Evolutionary conservation across 2,329 filamentous ascomycete genomes (phyloP), one percentile per base, ranked within the genome.

Genomic region (Pyrenochaeta sp.): DNA sequence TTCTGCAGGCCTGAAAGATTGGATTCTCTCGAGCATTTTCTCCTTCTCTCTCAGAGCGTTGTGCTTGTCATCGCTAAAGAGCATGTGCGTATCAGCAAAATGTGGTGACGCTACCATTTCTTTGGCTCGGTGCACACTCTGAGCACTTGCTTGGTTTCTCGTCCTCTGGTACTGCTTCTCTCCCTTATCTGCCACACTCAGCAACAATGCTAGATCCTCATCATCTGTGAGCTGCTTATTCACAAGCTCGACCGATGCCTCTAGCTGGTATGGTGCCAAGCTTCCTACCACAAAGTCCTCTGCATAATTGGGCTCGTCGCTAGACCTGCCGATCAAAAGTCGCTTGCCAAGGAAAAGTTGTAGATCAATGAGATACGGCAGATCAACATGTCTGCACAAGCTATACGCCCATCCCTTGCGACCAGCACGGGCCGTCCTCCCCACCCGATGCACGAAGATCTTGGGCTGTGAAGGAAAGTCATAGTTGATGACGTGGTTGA

Each of bases 401-500:
- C 91, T 97, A 49, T 97, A 99, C 78, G 90, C 90, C 95, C 95
- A 98, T 58, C 95, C 95, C 61, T 89, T 87, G 67, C 92, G 89
- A 12, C 94, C 95, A 39, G 96, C 96, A 84, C 95, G 87, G 35
- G 95, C 96, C 21, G 96, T 99, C 78, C 95, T 89, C 67, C 95
- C 95, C 41, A 99, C 95, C 72, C 95, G 89, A 77, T 99, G 95
- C 23, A 99, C 90, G 68, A 96, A 99, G 36, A 99, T 88, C 78
- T 99, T 99, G 17, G 95, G 92, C 69, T 98, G 95, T 1, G 94
- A 90, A 2, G 95, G 94, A 61, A 99, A 99, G 71, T 98, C 94
- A 77, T 96, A 99, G 81, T 99, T 98, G 81, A 99, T 94, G 54
- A 99, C 95, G 72, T 99, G 98, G 51, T 92, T 93, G 31, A 99